Percentiles rank a stretch among this genome's conserved stretches.
These are phyloP conservation scores for Xylariaceae sp. DNA, from an alignment of 2,329 filamentous ascomycete species.

Conservation along the genomic window DNA sequence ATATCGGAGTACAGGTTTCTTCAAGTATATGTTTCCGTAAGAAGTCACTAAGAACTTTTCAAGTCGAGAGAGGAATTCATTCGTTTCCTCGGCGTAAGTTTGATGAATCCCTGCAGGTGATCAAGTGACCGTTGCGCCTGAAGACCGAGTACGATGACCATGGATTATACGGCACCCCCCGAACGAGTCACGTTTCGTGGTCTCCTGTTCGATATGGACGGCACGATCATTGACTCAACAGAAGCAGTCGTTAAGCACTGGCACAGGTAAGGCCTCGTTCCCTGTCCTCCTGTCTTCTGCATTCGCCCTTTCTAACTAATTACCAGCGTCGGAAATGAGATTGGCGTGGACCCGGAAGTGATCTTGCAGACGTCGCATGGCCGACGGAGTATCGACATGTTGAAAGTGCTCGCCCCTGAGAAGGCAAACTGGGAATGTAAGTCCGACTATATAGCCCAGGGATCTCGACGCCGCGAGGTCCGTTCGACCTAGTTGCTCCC, in stretches of 20 bases:
- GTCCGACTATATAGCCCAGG: conserved; percentile 26
- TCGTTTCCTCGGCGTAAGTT: too few species aligned
- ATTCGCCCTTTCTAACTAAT: conserved; percentile 2
- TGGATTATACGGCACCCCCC: conserved; percentile 32
- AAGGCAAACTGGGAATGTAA: conserved; percentile 92
- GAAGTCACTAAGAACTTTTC: too few species aligned
- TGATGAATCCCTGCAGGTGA: too few species aligned
- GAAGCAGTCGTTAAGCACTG: conserved; percentile 74
- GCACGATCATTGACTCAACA: conserved; percentile 80
- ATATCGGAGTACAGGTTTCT: too few species aligned
- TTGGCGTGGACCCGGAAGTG: conserved; percentile 76
- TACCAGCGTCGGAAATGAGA: conserved; percentile 69
- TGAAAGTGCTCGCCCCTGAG: conserved; percentile 73
- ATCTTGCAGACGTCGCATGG: conserved; percentile 93
- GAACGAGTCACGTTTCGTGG: conserved; percentile 47
- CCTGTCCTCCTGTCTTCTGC: conserved; percentile 1
- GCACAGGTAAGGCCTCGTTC: conserved; percentile 50
- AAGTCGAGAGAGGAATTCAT: too few species aligned
- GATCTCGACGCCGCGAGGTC: too few species aligned
- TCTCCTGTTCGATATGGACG: conserved; percentile 73
- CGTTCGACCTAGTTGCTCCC: too few species aligned
- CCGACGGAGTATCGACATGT: conserved; percentile 79
- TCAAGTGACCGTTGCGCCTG: too few species aligned
- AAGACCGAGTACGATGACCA: neutral
- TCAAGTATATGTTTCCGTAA: neutral